phyloP scores from a whole-genome alignment of 148 eudicot species.

The Hydrangea macrophylla region DNA sequence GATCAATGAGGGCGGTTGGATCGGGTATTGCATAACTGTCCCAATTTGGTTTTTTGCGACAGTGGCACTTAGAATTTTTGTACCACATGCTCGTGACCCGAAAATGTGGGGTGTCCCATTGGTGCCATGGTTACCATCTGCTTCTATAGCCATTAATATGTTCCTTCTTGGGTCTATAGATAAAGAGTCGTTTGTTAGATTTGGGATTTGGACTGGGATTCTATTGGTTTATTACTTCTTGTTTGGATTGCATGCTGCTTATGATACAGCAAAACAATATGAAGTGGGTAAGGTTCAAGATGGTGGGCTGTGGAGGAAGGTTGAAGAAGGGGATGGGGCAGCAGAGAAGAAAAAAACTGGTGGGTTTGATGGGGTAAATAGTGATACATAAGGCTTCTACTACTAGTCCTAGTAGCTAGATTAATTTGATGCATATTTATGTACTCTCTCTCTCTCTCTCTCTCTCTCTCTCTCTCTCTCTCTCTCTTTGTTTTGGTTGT shows the following conservation, averaged over 20 bases:
- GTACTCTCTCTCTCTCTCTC: too few species aligned
- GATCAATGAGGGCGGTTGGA: slow-evolving; percentile 26
- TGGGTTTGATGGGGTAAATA: too few species aligned
- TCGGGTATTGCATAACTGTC: slow-evolving; percentile 38
- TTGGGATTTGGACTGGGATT: slow-evolving; percentile 44
- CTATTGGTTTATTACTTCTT: slow-evolving; percentile 51
- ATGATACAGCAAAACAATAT: slow-evolving; percentile 45
- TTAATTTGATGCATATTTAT: too few species aligned
- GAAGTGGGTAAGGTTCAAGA: slow-evolving; percentile 5
- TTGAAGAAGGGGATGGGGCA: slow-evolving; percentile 18
- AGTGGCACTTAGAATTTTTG: slow-evolving; percentile 24
- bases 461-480: too few species aligned
- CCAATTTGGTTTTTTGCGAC: slow-evolving; percentile 51
- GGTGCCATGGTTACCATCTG: slow-evolving; percentile 69
- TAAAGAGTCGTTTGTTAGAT: slow-evolving; percentile 43
- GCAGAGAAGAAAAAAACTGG: background rate
- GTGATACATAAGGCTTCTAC: too few species aligned
- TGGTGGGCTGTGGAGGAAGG: slow-evolving; percentile 3
- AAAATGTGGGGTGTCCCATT: slow-evolving; percentile 61
- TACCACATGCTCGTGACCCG: slow-evolving; percentile 51
- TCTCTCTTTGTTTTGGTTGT: too few species aligned
- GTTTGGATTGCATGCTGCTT: slow-evolving; percentile 65
- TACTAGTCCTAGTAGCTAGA: too few species aligned
- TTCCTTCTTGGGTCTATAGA: slow-evolving; percentile 68
- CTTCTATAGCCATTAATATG: slow-evolving; percentile 55